Evolutionary conservation across 2,329 filamentous ascomycete species (phyloP), one percentile per base, ranked within the genome.

Genomic region (Chaetomium sp.): DNA sequence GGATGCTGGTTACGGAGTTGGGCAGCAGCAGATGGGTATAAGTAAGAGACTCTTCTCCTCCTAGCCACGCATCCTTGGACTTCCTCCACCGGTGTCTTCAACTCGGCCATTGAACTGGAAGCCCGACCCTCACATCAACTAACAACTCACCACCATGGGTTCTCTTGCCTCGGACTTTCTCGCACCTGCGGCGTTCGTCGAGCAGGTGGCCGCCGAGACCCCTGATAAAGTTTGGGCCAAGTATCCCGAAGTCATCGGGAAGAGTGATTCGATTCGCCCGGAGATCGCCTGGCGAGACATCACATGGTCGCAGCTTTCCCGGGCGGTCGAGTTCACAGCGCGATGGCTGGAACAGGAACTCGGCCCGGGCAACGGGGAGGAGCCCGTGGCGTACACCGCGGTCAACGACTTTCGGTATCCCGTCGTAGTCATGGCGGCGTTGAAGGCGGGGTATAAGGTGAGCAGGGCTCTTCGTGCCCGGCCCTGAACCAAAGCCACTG

Each of bases 361-460:
- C 12, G 56, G 49, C 4, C 12, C 35, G 1, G 44, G 36, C 7
- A n/a, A 19, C 7, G 41, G 33, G 4, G 14, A 48, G 10, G 51
- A 56, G 7, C 12, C 40, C 9, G 33, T 59, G 6, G 52, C 51
- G 2, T 59, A 56, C 37, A 50, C 34, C 6, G 57, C 51, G 14
- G 33, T 52, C 32, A 56, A 54, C 50, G 57, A 59, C 32, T 19
- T 53, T 5, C 54, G 57, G 6, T 56, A 54, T 41, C 48, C 57
- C 4, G 53, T 59, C 10, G 33, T 56, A n/a, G 49, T 56, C 6
- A 40, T 59, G 32, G 57, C 57, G 2, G 47, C 57, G 5, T 19
- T 56, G 38, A 59, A 59, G 36, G 38, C 51, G 3, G 57, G 57
- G 1, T 50, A 59, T 37, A 56, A 53, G 40, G 54, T 56, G 19